phyloP scores from a whole-genome alignment of 805 yeast species.

The Kregervanrija pseudodelftensis region DNA sequence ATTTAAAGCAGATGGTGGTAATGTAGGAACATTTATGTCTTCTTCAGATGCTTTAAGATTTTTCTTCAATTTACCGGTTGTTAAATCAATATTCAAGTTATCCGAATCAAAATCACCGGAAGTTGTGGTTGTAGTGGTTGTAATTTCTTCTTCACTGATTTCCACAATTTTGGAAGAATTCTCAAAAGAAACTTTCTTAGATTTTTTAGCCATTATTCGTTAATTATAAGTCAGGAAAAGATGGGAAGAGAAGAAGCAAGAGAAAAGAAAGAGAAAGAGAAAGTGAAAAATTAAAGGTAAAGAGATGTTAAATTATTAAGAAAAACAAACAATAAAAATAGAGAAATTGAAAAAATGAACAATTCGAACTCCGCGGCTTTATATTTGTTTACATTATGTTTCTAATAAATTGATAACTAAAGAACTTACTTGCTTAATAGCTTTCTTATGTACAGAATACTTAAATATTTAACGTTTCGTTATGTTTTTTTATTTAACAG shows the following conservation, averaged over 20 bases:
- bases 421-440: too few species aligned
- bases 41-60: not conserved
- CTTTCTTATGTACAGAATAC: too few species aligned
- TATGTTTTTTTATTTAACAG: too few species aligned
- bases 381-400: too few species aligned
- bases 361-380: too few species aligned
- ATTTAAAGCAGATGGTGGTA: slow-evolving; percentile 10
- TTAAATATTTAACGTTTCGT: too few species aligned
- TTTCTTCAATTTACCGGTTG: slow-evolving; percentile 9
- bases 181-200: not conserved
- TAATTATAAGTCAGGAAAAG: too few species aligned
- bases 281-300: slow-evolving; percentile 3
- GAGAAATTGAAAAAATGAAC: too few species aligned
- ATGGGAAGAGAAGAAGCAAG: not conserved
- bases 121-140: not conserved
- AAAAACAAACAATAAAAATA: too few species aligned
- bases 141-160: slow-evolving; percentile 6
- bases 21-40: not conserved
- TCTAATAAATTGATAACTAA: too few species aligned
- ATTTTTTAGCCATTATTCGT: not conserved
- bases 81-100: slow-evolving; percentile 9
- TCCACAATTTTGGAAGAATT: slow-evolving; percentile 7
- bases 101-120: slow-evolving; percentile 10
- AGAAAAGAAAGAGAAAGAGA: not conserved
- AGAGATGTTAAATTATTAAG: too few species aligned